A percentile compares a stretch with the other conserved stretches of the same genome.
These are phyloP conservation scores for Rhynchospora breviuscula DNA, from an alignment of 176 grass and related monocot species.

Conservation along the genomic window DNA sequence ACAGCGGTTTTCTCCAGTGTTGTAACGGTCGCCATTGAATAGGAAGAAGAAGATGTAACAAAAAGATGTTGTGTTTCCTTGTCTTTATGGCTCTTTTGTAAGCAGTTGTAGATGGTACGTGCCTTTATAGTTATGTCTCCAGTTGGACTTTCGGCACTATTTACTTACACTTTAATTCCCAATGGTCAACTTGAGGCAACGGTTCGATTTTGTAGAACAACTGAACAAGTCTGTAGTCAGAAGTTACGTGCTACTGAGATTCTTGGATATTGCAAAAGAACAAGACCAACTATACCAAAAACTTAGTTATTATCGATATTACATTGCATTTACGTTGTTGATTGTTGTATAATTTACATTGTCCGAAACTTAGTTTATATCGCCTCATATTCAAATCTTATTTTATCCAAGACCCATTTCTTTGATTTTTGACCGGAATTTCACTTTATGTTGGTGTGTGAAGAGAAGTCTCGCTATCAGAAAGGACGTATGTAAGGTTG, in stretches of 20 bases:
- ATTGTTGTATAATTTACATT: neutral
- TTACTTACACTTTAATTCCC: neutral
- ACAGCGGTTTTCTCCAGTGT: neutral
- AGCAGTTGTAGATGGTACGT: neutral
- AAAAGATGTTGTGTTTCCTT: neutral
- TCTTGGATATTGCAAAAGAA: neutral
- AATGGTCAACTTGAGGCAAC: neutral
- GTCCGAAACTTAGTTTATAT: neutral
- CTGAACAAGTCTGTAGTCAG: neutral
- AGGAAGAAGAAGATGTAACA: neutral
- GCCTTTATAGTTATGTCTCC: neutral
- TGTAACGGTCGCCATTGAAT: neutral
- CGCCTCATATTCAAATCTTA: neutral
- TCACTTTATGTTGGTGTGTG: too few species aligned
- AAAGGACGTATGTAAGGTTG: too few species aligned
- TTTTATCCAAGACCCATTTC: neutral
- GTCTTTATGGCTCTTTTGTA: neutral
- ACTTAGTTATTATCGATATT: neutral
- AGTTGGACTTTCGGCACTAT: neutral
- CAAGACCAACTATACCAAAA: neutral
- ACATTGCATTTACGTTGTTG: neutral
- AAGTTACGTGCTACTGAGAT: neutral
- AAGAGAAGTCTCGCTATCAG: too few species aligned
- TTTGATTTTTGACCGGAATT: neutral
- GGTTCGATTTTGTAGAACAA: neutral